These are phyloP conservation scores for Angomonas deanei DNA, from an alignment of 208 protist genomes.

Conservation along the genomic window DNA sequence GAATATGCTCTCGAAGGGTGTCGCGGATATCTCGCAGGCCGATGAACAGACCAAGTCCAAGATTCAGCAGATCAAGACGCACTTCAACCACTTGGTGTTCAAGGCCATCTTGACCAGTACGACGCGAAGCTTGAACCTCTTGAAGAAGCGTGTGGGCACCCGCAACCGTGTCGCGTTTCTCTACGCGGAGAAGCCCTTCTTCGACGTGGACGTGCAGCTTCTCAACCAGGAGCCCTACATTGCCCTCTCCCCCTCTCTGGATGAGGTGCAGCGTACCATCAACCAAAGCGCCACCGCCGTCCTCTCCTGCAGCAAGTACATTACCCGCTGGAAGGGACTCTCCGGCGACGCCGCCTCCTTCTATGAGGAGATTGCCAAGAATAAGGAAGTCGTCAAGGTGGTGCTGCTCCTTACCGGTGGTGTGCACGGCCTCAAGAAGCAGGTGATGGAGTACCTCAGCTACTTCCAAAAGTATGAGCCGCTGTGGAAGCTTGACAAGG, in stretches of 20 bases:
- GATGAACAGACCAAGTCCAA: conserved; percentile 72
- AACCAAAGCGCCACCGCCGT: conserved; percentile 90
- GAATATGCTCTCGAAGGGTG: conserved; percentile 17
- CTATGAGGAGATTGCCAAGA: conserved; percentile 91
- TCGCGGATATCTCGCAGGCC: conserved; percentile 34
- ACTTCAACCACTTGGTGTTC: conserved; percentile 92
- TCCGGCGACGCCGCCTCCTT: conserved; percentile 41
- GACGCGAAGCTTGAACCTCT: conserved; percentile 82
- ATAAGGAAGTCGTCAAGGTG: conserved; percentile 93
- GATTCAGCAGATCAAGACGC: conserved; percentile 72
- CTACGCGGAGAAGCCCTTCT: conserved; percentile 92
- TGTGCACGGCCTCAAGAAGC: conserved; percentile 90
- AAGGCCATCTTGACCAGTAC: conserved; percentile 89
- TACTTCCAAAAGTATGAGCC: conserved; percentile 91
- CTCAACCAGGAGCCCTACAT: conserved; percentile 89
- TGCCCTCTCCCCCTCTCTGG: conserved; percentile 90
- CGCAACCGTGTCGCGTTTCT: conserved; percentile 88
- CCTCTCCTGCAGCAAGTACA: conserved; percentile 89
- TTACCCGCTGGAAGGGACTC: conserved; percentile 78
- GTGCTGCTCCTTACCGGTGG: conserved; percentile 92
- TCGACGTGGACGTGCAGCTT: conserved; percentile 94
- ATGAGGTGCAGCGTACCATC: conserved; percentile 94
- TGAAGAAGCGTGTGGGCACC: conserved; percentile 92
- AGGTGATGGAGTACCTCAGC: conserved; percentile 90
- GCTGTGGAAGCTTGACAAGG: conserved; percentile 94